Evolutionary conservation across 2,329 filamentous ascomycete genomes (phyloP).

Genomic region (Colletotrichum cereale): DNA sequence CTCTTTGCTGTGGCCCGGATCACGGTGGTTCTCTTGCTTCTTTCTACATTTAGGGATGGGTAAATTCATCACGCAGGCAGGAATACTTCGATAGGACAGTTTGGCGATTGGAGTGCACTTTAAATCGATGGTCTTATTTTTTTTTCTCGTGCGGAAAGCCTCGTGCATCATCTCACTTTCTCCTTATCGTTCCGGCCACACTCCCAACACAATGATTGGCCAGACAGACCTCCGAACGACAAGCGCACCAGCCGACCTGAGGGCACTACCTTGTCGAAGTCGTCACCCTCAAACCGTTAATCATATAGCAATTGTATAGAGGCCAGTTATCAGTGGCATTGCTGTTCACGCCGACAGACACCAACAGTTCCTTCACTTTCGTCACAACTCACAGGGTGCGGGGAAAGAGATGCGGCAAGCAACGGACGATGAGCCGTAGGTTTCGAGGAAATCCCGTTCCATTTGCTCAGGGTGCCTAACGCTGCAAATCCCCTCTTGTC

Average conservation of each 20-base stretch:
- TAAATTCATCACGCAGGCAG: constrained; percentile 53
- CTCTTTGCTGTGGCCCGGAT: constrained; percentile 41
- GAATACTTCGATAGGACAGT: constrained; percentile 61
- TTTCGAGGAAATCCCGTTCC: constrained; percentile 22
- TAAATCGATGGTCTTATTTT: constrained; percentile 51
- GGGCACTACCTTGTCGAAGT: constrained; percentile 5
- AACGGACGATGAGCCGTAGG: constrained; percentile 20
- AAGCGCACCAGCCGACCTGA: constrained; percentile 26
- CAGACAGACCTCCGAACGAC: background rate
- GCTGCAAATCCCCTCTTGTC: background rate
- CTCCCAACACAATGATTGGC: constrained; percentile 11
- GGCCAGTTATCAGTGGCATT: constrained; percentile 24
- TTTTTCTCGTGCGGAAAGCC: constrained; percentile 24
- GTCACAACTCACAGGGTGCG: constrained; percentile 1
- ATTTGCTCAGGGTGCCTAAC: constrained; percentile 11
- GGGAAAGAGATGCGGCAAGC: constrained; percentile 4
- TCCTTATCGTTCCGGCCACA: background rate
- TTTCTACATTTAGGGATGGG: constrained; percentile 49
- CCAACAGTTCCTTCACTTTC: background rate
- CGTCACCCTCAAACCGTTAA: constrained; percentile 25
- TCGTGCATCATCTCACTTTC: background rate
- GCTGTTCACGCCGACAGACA: constrained; percentile 4
- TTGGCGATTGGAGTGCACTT: constrained; percentile 66
- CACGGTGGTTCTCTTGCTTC: constrained; percentile 42
- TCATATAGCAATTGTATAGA: constrained; percentile 5